phyloP scores from a whole-genome alignment of 805 yeast genomes.

The Starmerella floris region DNA sequence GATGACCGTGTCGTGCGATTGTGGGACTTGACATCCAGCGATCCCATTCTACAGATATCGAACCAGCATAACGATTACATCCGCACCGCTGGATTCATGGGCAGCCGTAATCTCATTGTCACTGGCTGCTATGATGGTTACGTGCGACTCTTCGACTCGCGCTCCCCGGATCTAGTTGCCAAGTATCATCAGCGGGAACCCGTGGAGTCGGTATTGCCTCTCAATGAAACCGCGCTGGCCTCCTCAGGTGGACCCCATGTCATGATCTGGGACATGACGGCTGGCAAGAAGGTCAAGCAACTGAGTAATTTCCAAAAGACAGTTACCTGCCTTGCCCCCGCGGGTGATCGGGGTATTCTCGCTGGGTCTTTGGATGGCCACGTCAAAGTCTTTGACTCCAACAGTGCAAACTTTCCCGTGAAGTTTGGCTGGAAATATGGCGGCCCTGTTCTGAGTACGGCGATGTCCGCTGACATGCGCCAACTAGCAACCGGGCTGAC shows the following conservation, averaged over 20 bases:
- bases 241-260: slow-evolving; percentile 74
- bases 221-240: slow-evolving; percentile 62
- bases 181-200: slow-evolving; percentile 64
- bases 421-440: slow-evolving; percentile 97
- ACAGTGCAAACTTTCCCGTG: slow-evolving; percentile 56
- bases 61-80: slow-evolving; percentile 67
- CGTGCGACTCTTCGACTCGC: slow-evolving; percentile 71
- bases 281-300: slow-evolving; percentile 57
- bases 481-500: slow-evolving; percentile 88
- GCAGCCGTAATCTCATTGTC: slow-evolving; percentile 61
- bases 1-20: slow-evolving; percentile 80
- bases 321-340: slow-evolving; percentile 67
- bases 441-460: slow-evolving; percentile 80
- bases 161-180: slow-evolving; percentile 40
- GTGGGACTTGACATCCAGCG: slow-evolving; percentile 74
- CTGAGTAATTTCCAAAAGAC: slow-evolving; percentile 85
- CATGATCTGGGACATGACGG: slow-evolving; percentile 82
- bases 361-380: slow-evolving; percentile 97
- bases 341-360: slow-evolving; percentile 64
- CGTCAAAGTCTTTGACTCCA: slow-evolving; percentile 81
- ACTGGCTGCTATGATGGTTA: slow-evolving; percentile 91
- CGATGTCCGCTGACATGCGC: slow-evolving; percentile 72
- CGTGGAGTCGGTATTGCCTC: slow-evolving; percentile 69
- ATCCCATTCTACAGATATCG: slow-evolving; percentile 57
- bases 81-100: slow-evolving; percentile 66